phyloP scores from a whole-genome alignment of 2,329 filamentous ascomycete species.

The Alternaria viburni region DNA sequence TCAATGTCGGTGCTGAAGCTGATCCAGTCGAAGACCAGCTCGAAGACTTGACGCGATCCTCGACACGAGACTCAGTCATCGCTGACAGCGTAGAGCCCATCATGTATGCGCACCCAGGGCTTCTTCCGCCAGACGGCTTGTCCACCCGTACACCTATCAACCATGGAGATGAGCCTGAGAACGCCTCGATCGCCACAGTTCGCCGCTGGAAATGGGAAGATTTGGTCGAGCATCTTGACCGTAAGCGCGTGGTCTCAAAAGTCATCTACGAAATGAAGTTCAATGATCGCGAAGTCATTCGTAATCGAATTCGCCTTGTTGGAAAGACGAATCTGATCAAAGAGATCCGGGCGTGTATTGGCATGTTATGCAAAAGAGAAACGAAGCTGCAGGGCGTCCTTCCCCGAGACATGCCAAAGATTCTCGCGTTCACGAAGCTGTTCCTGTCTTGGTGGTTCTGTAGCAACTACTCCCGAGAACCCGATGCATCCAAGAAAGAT shows the following conservation, averaged over 20 bases:
- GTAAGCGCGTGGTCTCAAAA: constrained; percentile 54
- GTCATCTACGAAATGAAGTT: constrained; percentile 43
- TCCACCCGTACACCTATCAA: not conserved
- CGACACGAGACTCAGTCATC: constrained; percentile 3
- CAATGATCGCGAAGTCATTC: constrained; percentile 27
- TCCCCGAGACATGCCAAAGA: constrained; percentile 31
- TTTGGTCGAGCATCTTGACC: constrained; percentile 49
- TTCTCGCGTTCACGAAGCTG: constrained; percentile 32
- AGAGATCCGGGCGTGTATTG: constrained; percentile 33
- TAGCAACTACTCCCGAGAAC: constrained; percentile 22
- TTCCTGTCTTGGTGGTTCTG: constrained; percentile 47
- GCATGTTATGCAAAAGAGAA: constrained; percentile 27
- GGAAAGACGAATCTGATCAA: constrained; percentile 24
- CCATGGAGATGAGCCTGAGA: constrained; percentile 27
- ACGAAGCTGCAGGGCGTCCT: constrained; percentile 35
- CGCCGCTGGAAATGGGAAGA: constrained; percentile 43
- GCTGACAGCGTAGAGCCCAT: constrained; percentile 10
- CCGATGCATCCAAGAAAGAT: constrained; percentile 5
- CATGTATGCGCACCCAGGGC: not conserved
- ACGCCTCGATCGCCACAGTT: constrained; percentile 34
- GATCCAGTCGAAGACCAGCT: not conserved
- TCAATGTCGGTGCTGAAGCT: not conserved
- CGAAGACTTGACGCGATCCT: not conserved
- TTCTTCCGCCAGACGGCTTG: not conserved
- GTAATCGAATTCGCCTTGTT: constrained; percentile 26